Evolutionary conservation across 1,139 yeast species (phyloP).

Genomic region (Hanseniaspora sp.): DNA sequence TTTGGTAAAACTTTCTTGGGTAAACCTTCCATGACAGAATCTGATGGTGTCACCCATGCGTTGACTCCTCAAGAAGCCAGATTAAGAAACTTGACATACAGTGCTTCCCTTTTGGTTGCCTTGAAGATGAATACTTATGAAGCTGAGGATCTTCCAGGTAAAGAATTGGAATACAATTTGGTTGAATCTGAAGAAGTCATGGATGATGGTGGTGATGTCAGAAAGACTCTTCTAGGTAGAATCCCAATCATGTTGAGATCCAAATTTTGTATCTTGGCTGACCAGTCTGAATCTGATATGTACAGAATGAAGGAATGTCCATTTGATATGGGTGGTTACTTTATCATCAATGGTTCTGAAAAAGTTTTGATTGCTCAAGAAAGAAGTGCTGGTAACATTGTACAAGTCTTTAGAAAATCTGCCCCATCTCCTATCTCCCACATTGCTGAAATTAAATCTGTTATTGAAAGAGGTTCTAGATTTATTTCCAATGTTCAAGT

Average conservation of each 20-base stretch:
- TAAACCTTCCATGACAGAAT: constrained; percentile 96
- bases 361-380: constrained; percentile 97
- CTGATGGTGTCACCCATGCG: constrained; percentile 98
- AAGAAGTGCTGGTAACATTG: constrained; percentile 95
- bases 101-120: constrained; percentile 91
- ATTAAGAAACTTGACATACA: constrained; percentile 85
- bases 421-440: constrained; percentile 96
- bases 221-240: constrained; percentile 83
- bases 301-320: constrained; percentile 97
- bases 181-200: constrained; percentile 35
- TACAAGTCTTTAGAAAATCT: constrained; percentile 94
- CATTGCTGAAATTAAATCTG: constrained; percentile 92
- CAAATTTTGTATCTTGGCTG: constrained; percentile 87
- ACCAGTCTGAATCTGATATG: constrained; percentile 85
- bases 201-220: constrained; percentile 47
- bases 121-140: constrained; percentile 84
- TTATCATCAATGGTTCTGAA: constrained; percentile 95
- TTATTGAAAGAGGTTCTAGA: constrained; percentile 92
- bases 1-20: constrained; percentile 95
- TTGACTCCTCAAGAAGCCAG: constrained; percentile 98
- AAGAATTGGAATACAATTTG: constrained; percentile 63
- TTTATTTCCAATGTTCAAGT: constrained; percentile 90
- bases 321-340: constrained; percentile 98
- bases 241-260: constrained; percentile 97
- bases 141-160: constrained; percentile 61